Conservation (phyloP, 2,329 filamentous ascomycete genomes). For the Paecilomyces sp. region DNA sequence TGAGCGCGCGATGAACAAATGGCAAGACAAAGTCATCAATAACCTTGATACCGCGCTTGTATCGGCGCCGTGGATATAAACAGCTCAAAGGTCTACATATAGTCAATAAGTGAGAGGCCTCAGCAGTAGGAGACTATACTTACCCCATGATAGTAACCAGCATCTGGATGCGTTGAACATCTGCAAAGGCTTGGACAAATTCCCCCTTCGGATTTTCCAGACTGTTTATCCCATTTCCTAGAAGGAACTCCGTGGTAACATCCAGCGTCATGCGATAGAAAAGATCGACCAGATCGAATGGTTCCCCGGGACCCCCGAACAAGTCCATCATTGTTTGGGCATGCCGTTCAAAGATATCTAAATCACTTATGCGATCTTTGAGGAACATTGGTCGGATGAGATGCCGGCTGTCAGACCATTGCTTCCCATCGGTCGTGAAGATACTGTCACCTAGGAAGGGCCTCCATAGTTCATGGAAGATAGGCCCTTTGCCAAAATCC, state of each 20-base stretch:
- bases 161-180: slow-evolving; percentile 64
- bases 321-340: slow-evolving; percentile 59
- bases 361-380: slow-evolving; percentile 67
- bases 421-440: slow-evolving; percentile 63
- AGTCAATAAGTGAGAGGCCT: slow-evolving; percentile 5
- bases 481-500: slow-evolving; percentile 71
- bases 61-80: slow-evolving; percentile 57
- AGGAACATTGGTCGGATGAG: slow-evolving; percentile 73
- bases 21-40: slow-evolving; percentile 65
- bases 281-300: slow-evolving; percentile 11
- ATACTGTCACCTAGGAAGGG: slow-evolving; percentile 53
- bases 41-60: slow-evolving; percentile 52
- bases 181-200: slow-evolving; percentile 69
- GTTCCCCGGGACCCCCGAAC: slow-evolving; percentile 49
- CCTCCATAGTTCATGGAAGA: slow-evolving; percentile 65
- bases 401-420: slow-evolving; percentile 67
- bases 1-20: slow-evolving; percentile 66
- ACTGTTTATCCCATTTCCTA: slow-evolving; percentile 61
- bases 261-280: slow-evolving; percentile 61
- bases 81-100: slow-evolving; percentile 49
- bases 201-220: slow-evolving; percentile 52
- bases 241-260: slow-evolving; percentile 69
- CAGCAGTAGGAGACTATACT: not conserved
- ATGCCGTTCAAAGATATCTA: slow-evolving; percentile 70
- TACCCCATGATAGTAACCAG: not conserved